Evolutionary conservation across 2,329 filamentous ascomycete species (phyloP).

Genomic region (Clonostachys chloroleuca): DNA sequence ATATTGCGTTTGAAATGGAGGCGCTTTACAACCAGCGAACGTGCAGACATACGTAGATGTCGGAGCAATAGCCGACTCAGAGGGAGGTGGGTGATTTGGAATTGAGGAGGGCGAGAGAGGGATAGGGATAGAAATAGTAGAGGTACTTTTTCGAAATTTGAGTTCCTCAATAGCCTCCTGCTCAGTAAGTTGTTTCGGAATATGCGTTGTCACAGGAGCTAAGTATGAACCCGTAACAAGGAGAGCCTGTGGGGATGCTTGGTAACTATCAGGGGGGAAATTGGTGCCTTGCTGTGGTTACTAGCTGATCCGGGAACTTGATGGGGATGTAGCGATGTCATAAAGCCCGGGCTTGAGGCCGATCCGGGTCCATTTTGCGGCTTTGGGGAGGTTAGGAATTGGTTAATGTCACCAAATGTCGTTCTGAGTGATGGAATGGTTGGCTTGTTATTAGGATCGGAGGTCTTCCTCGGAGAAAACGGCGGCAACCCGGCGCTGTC

Average conservation of each 20-base stretch:
- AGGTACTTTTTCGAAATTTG: slow-evolving; percentile 38
- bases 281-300: slow-evolving; percentile 34
- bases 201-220: slow-evolving; percentile 17
- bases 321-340: slow-evolving; percentile 6
- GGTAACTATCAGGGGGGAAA: slow-evolving; percentile 41
- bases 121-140: slow-evolving; percentile 2
- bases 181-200: slow-evolving; percentile 16
- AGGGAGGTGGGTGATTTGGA: slow-evolving; percentile 38
- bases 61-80: slow-evolving; percentile 20
- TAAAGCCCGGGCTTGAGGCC: slow-evolving; percentile 10
- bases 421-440: slow-evolving; percentile 27
- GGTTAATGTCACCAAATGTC: slow-evolving; percentile 26
- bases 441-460: not conserved
- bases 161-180: slow-evolving; percentile 26
- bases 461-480: slow-evolving; percentile 10
- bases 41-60: slow-evolving; percentile 50
- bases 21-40: slow-evolving; percentile 60
- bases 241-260: slow-evolving; percentile 39
- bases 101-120: no score
- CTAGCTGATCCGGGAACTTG: slow-evolving; percentile 21
- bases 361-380: slow-evolving; percentile 26
- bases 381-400: slow-evolving; percentile 5
- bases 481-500: slow-evolving; percentile 26
- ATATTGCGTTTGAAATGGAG: slow-evolving; percentile 73
- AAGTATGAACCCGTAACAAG: slow-evolving; percentile 29